Evolutionary conservation across 768 basidiomycete genomes (phyloP), one percentile per base, ranked within the genome.

Genomic region (Pulveroboletus sp.): DNA sequence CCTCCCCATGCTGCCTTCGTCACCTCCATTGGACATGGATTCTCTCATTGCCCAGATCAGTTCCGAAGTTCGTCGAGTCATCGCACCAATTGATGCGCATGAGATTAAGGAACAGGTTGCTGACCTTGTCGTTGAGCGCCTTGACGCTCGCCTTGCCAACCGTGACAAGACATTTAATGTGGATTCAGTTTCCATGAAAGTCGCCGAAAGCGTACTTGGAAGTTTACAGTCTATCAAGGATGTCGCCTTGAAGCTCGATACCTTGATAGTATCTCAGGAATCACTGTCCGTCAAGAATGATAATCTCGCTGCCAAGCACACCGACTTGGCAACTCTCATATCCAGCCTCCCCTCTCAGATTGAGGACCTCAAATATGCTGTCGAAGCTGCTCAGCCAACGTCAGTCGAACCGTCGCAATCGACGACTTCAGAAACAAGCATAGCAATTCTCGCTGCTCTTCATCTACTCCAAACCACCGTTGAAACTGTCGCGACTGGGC

Each of bases 61-160:
- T 5, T 69, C 78, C 2, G 90, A 91, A 66, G 76, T 93, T 37
- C 79, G 84, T 46, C 77, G 78, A 21, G 78, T 82, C 26, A 83
- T 88, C 51, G 83, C 81, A 0, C 86, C 85, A 0, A 78, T 92
- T 21, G 90, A 93, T 59, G 81, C 87, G 0, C 87, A 90, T 57
- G 86, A 87, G 64, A 87, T 93, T 63, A 90, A 89, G 72, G 90
- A 92, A 60, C 87, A 89, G 60, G 89, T 93, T 0, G 86, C 90
- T 2, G 90, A 91, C 62, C 78, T 92, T 27, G 90, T 93, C 2
- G 86, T 93, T 8, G 90, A 90, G 63, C 81, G 90, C 26, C 74
- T 93, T 10, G 86, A 91, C 58, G 85, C 89, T 10, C 81, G 89
- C 17, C 75, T 93, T 42, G 79, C 87, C 33, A 83, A 89, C 26